These are phyloP conservation scores for Xanthoconium separans DNA, from an alignment of 1,284 basidiomycete species.

Conservation along the genomic window DNA sequence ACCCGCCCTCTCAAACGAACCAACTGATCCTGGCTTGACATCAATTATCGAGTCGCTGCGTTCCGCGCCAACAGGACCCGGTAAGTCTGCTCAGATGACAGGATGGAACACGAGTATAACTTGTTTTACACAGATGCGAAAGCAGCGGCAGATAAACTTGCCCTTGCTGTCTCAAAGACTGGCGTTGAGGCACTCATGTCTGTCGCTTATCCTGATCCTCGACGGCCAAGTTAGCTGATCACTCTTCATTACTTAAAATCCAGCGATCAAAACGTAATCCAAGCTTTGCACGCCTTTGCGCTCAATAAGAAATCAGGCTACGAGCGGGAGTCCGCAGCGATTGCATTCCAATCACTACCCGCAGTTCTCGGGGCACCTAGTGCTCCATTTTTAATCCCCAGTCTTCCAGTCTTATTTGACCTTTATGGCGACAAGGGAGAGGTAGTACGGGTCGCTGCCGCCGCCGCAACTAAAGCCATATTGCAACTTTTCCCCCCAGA, in stretches of 20 bases:
- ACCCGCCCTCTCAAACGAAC: slow-evolving; percentile 50
- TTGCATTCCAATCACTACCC: slow-evolving; percentile 81
- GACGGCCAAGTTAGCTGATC: slow-evolving; percentile 4
- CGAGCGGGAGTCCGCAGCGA: slow-evolving; percentile 89
- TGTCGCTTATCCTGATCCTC: slow-evolving; percentile 30
- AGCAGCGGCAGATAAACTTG: slow-evolving; percentile 74
- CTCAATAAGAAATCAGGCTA: slow-evolving; percentile 89
- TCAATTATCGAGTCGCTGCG: slow-evolving; percentile 62
- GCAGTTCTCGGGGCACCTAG: slow-evolving; percentile 71
- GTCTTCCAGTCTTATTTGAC: slow-evolving; percentile 80
- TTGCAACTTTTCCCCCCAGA: slow-evolving; percentile 86
- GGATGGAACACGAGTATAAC: slow-evolving; percentile 3
- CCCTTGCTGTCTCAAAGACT: slow-evolving; percentile 62
- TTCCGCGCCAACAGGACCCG: slow-evolving; percentile 71
- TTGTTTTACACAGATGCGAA: slow-evolving; percentile 59
- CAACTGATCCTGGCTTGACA: slow-evolving; percentile 45
- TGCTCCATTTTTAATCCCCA: slow-evolving; percentile 81
- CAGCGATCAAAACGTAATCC: slow-evolving; percentile 64
- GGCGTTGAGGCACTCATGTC: slow-evolving; percentile 66
- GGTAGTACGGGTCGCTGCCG: slow-evolving; percentile 83
- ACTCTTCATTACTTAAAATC: slow-evolving; percentile 7
- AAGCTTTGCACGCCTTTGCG: slow-evolving; percentile 70
- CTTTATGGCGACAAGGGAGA: slow-evolving; percentile 95
- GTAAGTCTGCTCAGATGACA: slow-evolving; percentile 37
- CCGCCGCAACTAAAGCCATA: slow-evolving; percentile 82